Evolutionary conservation across 345 rosid species (phyloP), one percentile per base, ranked within the genome.

Genomic region (Brassica napus): DNA sequence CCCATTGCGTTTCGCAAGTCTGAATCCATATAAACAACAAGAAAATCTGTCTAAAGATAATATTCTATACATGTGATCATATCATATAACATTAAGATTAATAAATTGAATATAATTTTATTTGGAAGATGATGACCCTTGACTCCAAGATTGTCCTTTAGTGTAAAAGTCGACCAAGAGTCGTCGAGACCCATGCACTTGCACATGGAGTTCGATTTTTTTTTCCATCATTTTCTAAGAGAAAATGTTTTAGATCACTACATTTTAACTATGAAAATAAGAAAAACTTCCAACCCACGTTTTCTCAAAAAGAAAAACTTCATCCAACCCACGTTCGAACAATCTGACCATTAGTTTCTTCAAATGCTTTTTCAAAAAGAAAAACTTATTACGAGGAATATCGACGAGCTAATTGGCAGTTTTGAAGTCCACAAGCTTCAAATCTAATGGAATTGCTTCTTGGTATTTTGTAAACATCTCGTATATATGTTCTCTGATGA

Each of bases 141-240:
- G 57, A 49, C 18, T 49, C 57, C 57, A 49, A 49, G 57, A 49
- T 49, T 49, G 57, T 49, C 57, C 18, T 49, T 47, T 49, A 49
- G 57, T n/a, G 57, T 16, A 54, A 65, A 71, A 24, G 44, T 63
- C 42, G 64, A 70, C 58, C 32, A 64, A 18, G 65, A 69, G 16
- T 71, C 71, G 4, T 54, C 71, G 1, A 37, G 26, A 30, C 63
- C 81, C 18, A 64, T 71, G 76, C 72, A 64, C 58, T 70, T 15
- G 59, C 76, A 77, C 76, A 77, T 77, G 81, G 59, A 54, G 66
- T 16, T 71, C 24, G 21, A 18, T 18, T 18, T 18, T 18, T 18
- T 18, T 18, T 18, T 18, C 21, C 21, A 18, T 18, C 21, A 18
- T 18, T 18, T 18, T 18, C 21, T 18, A 18, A 18, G 21, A 18